These are phyloP conservation scores for slime mould (Dictyostelium discoideum) DNA, from an alignment of 78 protist genomes.

Conservation along the genomic window DNA sequence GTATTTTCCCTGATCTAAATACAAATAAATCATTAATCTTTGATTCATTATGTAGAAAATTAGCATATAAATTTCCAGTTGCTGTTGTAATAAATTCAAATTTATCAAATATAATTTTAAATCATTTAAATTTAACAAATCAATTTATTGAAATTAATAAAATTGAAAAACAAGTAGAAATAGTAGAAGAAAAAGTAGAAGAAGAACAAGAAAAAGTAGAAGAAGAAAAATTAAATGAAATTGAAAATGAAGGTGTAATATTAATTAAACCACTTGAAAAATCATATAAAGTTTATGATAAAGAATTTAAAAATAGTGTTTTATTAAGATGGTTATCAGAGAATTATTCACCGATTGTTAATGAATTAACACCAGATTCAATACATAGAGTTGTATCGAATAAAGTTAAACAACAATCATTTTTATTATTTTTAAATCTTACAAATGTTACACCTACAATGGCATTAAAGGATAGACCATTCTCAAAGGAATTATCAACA, in stretches of 20 bases:
- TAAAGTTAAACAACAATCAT: conserved; percentile 16
- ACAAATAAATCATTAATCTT: neutral
- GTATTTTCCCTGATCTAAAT: neutral
- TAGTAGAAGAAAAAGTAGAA: neutral
- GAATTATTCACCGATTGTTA: neutral
- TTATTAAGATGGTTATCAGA: conserved; percentile 33
- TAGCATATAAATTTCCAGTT: conserved; percentile 20
- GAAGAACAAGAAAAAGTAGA: neutral
- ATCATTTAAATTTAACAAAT: neutral
- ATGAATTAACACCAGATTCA: conserved; percentile 54
- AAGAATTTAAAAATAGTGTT: neutral
- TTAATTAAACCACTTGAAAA: conserved; percentile 19
- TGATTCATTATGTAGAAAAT: neutral
- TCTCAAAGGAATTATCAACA: neutral
- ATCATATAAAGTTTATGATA: neutral
- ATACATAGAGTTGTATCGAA: neutral
- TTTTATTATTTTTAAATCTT: conserved; percentile 29
- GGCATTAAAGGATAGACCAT: neutral
- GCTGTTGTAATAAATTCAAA: neutral
- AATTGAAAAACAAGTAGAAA: too few relatives aligned
- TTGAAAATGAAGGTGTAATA: neutral
- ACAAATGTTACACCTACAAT: neutral
- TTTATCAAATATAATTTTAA: neutral
- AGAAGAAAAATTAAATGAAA: neutral
- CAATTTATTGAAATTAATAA: neutral